Percentiles rank a stretch among this genome's conserved stretches.
Conservation (phyloP, 352 stramenopile species). For the Pythium coloratum region DNA sequence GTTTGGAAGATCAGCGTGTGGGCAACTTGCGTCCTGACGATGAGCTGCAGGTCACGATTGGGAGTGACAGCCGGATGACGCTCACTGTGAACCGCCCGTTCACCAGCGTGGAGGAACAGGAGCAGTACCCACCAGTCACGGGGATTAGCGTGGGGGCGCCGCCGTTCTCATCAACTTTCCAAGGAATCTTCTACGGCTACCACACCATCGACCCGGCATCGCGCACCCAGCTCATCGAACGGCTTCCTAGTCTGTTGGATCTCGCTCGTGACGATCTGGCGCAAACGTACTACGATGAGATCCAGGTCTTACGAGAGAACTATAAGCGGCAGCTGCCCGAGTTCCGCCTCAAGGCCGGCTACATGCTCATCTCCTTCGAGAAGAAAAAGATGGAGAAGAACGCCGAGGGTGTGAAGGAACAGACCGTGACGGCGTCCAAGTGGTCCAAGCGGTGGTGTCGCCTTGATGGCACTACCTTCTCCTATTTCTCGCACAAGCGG, state of each 20-base stretch:
- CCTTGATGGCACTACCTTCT: slow-evolving; percentile 73
- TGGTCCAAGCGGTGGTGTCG: slow-evolving; percentile 88
- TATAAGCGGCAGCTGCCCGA: slow-evolving; percentile 81
- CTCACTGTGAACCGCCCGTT: slow-evolving; percentile 37
- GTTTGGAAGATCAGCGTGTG: slow-evolving; percentile 32
- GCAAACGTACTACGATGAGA: slow-evolving; percentile 86
- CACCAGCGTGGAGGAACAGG: slow-evolving; percentile 18
- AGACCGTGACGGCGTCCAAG: slow-evolving; percentile 55
- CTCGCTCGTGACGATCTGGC: slow-evolving; percentile 75
- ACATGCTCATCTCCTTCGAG: slow-evolving; percentile 74
- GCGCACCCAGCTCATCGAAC: slow-evolving; percentile 65
- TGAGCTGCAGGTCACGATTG: slow-evolving; percentile 56
- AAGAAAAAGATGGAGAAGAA: slow-evolving; percentile 59
- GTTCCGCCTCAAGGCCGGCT: slow-evolving; percentile 80
- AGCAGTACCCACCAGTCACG: slow-evolving; percentile 20
- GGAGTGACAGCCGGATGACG: slow-evolving; percentile 38
- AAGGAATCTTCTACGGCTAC: slow-evolving; percentile 78
- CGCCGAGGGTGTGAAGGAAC: slow-evolving; percentile 56
- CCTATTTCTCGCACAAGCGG: slow-evolving; percentile 81
- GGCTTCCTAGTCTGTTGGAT: slow-evolving; percentile 66
- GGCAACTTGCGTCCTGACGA: slow-evolving; percentile 44
- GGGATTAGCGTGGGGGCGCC: slow-evolving; percentile 36
- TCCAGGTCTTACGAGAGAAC: slow-evolving; percentile 77
- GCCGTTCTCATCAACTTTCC: slow-evolving; percentile 58
- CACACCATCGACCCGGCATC: slow-evolving; percentile 57